Evolutionary conservation across 768 basidiomycete genomes (phyloP), one percentile per base, ranked within the genome.

Genomic region (Pholiota molesta): DNA sequence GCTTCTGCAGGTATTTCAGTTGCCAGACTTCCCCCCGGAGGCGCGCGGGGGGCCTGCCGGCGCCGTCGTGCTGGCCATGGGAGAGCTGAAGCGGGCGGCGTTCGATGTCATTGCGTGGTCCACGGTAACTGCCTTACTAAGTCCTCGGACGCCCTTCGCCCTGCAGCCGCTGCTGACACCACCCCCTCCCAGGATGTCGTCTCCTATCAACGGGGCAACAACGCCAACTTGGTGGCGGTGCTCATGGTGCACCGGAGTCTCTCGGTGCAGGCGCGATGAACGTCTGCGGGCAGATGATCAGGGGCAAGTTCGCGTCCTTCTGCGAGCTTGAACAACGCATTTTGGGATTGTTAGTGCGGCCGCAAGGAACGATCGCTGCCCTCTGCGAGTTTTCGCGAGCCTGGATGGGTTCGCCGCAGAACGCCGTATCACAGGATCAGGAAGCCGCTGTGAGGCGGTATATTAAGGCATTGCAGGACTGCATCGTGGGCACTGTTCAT

Each of bases 401-500:
- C 44, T 28, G n/a, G 29, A 39, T 2, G n/a, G 47, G 47, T 23
- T 9, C 33, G n/a, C 19, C 33, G 35, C 10, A 35, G 28, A 23
- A 57, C 33, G 21, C 44, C 14, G 31, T 19, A 19, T 19, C 42
- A 2, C 23, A 29, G 7, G 45, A 44, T 10, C 26, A 44, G 28
- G 57, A 21, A 31, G 26, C 63, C 9, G 61, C 40, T 14, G 56
- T 69, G 13, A 63, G 63, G 44, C 66, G 72, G 4, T 86, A 84
- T 65, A 71, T 84, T 29, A 79, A 73, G n/a, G 82, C 81, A 7
- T 69, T 89, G 29, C 80, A 81, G 37, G 83, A 87, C 62, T 84
- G 79, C 63, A 78, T 89, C 40, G 76, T 80, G 2, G 88, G 88
- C 8, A 77, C 75, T n/a, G 66, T 85, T n/a, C 82, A 88, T 65